Evolutionary conservation across 2,329 filamentous ascomycete species (phyloP).

Genomic region (Fusarium albosuccineum): DNA sequence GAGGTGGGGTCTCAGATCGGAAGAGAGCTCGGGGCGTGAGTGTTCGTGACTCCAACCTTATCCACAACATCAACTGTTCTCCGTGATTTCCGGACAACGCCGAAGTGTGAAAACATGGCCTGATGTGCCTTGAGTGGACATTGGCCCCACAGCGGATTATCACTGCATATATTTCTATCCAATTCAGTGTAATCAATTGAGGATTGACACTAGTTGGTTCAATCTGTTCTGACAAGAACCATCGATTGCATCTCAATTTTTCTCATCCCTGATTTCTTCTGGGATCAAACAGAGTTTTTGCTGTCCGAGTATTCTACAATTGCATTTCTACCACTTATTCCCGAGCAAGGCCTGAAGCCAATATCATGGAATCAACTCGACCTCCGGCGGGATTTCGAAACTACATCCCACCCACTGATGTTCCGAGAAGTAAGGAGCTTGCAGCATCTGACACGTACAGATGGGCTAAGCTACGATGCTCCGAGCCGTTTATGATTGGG

Average conservation of each 20-base stretch:
- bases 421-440: conserved; percentile 23
- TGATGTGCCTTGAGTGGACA: background rate
- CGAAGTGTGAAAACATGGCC: background rate
- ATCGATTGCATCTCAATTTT: background rate
- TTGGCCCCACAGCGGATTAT: background rate
- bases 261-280: no score
- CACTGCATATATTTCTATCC: background rate
- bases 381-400: conserved; percentile 21
- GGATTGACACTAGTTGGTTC: background rate
- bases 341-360: background rate
- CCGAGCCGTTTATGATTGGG: conserved; percentile 34
- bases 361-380: conserved; percentile 8
- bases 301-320: background rate
- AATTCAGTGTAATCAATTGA: background rate
- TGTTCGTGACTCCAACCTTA: background rate
- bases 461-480: conserved; percentile 26
- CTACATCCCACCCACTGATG: conserved; percentile 24
- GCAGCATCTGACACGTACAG: conserved; percentile 28
- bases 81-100: background rate
- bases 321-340: background rate
- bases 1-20: background rate
- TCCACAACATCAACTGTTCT: background rate
- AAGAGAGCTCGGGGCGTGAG: background rate
- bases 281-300: background rate
- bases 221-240: no score